Conservation (phyloP, 2,329 filamentous ascomycete genomes). For the Cladosporium colombiae region DNA sequence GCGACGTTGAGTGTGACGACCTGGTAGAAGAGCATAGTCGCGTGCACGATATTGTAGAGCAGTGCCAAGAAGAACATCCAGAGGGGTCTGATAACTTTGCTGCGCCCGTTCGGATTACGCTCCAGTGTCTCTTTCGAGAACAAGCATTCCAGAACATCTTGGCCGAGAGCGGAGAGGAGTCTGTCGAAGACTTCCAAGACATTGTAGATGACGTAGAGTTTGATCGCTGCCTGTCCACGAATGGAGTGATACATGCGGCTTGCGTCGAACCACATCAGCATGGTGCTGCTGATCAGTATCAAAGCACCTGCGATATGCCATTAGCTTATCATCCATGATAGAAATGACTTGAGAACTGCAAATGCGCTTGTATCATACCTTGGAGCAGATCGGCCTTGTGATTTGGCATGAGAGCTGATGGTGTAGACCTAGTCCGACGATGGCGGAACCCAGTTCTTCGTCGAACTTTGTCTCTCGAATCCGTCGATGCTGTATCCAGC, state of each 20-base stretch:
- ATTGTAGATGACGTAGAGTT: slow-evolving; percentile 98
- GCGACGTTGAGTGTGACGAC: slow-evolving; percentile 97
- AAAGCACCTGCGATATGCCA: slow-evolving; percentile 53
- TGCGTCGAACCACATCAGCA: slow-evolving; percentile 88
- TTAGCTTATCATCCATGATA: background rate
- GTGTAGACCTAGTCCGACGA: slow-evolving; percentile 76
- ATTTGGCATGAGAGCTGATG: slow-evolving; percentile 79
- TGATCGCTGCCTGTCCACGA: slow-evolving; percentile 92
- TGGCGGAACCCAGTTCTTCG: slow-evolving; percentile 52
- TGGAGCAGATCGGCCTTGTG: slow-evolving; percentile 96
- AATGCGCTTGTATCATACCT: slow-evolving; percentile 47
- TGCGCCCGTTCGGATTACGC: slow-evolving; percentile 81
- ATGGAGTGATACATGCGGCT: slow-evolving; percentile 99
- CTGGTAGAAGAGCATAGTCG: slow-evolving; percentile 89
- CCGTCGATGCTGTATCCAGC: background rate
- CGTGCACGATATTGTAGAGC: slow-evolving; percentile 83
- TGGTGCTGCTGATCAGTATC: slow-evolving; percentile 80
- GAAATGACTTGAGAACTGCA: background rate
- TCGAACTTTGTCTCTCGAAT: slow-evolving; percentile 6
- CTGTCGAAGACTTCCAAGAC: slow-evolving; percentile 91
- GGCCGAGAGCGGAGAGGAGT: slow-evolving; percentile 84
- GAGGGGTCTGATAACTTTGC: slow-evolving; percentile 83
- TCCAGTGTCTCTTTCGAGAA: slow-evolving; percentile 93
- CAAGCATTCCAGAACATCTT: slow-evolving; percentile 93
- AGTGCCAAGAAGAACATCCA: slow-evolving; percentile 89